phyloP scores from a whole-genome alignment of 495 filamentous ascomycete species.

The Aspergillus conjunctus region DNA sequence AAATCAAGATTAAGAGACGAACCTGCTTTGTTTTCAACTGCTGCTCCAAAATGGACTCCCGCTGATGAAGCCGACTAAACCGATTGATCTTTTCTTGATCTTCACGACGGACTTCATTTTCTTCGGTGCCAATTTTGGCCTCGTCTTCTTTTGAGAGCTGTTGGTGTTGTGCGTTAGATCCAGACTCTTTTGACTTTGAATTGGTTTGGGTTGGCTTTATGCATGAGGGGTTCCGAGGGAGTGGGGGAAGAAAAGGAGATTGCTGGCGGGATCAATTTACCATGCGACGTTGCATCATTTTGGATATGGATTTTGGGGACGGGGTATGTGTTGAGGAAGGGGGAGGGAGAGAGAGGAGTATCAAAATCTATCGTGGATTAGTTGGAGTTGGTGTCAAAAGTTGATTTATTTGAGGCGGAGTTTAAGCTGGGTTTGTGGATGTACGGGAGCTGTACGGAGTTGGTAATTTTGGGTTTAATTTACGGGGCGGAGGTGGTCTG shows the following conservation, averaged over 20 bases:
- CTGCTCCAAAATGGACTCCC: constrained; percentile 74
- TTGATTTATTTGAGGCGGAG: background rate
- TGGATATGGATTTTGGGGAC: constrained; percentile 16
- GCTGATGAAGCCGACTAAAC: constrained; percentile 92
- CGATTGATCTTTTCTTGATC: constrained; percentile 99
- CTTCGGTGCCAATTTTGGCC: constrained; percentile 64
- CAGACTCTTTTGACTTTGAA: too few species aligned
- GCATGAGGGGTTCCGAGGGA: background rate
- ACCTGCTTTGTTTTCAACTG: constrained; percentile 84
- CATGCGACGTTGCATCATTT: constrained; percentile 51
- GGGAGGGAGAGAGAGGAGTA: background rate
- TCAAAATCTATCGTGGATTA: too few species aligned
- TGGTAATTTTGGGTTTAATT: background rate
- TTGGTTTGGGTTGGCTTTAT: too few species aligned
- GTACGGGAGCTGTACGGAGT: background rate
- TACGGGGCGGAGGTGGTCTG: background rate
- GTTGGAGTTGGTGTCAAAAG: constrained; percentile 7
- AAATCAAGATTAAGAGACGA: constrained; percentile 29
- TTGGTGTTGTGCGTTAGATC: background rate
- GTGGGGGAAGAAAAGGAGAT: constrained; percentile 5
- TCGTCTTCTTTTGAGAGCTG: constrained; percentile 95
- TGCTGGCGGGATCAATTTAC: constrained; percentile 25
- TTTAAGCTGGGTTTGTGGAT: background rate
- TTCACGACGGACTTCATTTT: constrained; percentile 89
- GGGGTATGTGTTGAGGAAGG: constrained; percentile 1